Percentiles rank a stretch among this genome's conserved stretches.
These are phyloP conservation scores for Aureobasidium mangrovei DNA, from an alignment of 2,329 filamentous ascomycete genomes.

Conservation along the genomic window DNA sequence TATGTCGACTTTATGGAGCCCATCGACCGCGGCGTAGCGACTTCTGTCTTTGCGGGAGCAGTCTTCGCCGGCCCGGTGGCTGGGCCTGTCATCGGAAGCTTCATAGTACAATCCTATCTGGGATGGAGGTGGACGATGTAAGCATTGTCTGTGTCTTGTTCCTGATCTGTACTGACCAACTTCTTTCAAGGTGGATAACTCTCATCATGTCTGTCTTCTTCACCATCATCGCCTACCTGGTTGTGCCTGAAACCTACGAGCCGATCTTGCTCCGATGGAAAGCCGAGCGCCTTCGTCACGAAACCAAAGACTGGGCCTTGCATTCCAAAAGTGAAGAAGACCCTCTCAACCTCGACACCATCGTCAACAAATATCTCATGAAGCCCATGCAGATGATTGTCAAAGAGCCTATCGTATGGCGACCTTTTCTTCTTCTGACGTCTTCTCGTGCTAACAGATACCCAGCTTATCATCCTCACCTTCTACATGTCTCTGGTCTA, in stretches of 20 bases:
- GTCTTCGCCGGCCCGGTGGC: slow-evolving; percentile 25
- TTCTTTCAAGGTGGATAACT: slow-evolving; percentile 12
- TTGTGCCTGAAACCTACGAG: slow-evolving; percentile 44
- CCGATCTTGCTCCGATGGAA: slow-evolving; percentile 39
- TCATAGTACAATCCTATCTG: slow-evolving; percentile 21
- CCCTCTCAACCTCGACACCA: slow-evolving; percentile 1
- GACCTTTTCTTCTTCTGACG: slow-evolving; percentile 13
- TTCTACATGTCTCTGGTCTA: slow-evolving; percentile 27
- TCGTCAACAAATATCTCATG: slow-evolving; percentile 13
- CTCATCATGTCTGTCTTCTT: slow-evolving; percentile 34
- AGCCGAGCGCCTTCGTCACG: slow-evolving; percentile 38
- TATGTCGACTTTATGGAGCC: slow-evolving; percentile 43
- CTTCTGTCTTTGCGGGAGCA: slow-evolving; percentile 24
- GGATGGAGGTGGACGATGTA: slow-evolving; percentile 26
- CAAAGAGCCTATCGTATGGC: slow-evolving; percentile 17
- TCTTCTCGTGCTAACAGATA: slow-evolving; percentile 6
- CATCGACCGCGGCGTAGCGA: slow-evolving; percentile 27
- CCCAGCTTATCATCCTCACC: slow-evolving; percentile 14
- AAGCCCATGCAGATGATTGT: slow-evolving; percentile 19
- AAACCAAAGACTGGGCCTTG: slow-evolving; percentile 41
- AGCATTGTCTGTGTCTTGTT: too few relatives aligned
- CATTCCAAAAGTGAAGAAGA: slow-evolving; percentile 28
- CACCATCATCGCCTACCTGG: slow-evolving; percentile 32
- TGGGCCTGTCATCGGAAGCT: slow-evolving; percentile 22
- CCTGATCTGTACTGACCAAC: not conserved